Evolutionary conservation across 169 alveolate genomes (phyloP), one percentile per base, ranked within the genome.

Genomic region (Plasmodium knowlesi): DNA sequence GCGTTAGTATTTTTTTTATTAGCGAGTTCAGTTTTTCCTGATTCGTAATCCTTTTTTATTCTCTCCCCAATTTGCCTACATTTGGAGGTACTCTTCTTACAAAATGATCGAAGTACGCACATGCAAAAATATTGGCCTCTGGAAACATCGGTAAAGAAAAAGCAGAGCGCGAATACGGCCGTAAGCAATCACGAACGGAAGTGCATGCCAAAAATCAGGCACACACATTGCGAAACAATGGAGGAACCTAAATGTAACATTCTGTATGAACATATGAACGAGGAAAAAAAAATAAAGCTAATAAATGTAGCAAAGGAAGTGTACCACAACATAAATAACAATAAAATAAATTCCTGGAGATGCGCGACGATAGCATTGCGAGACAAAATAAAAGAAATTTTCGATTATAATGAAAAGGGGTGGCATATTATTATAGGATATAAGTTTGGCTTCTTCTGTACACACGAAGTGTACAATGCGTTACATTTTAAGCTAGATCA

Each of bases 291-390:
- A 89, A 89, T 61, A 34, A 89, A 89, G 50, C 57, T 89, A 79
- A 89, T 89, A 79, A 79, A 57, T 16, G 37, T 79, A 34, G 94
- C 94, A 78, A 89, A 79, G 61, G 94, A 89, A 80, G 82, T 89
- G 71, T 89, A 89, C 72, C 39, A 61, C 14, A 89, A 57, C 57
- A 89, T 89, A 79, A 89, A 89, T 79, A 89, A 89, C 82, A 89
- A 79, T 72, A 89, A 89, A 89, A 89, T 89, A 79, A 89, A 89
- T 79, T 89, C 94, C 37, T 89, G 94, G 94, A 79, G 85, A 89
- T 30, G 67, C 72, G 94, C 94, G 34, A 61, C 94, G 71, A 89
- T 89, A 54, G 94, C 90, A n/a, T 73, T 89, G 53, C 25, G 94
- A 80, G 94, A 89, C 39, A 89, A 67, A 89, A 89, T 89, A 67